Base-by-base conservation (phyloP, 2,329 filamentous ascomycete genomes). In the Neophaeococcomyces aloes region DNA sequence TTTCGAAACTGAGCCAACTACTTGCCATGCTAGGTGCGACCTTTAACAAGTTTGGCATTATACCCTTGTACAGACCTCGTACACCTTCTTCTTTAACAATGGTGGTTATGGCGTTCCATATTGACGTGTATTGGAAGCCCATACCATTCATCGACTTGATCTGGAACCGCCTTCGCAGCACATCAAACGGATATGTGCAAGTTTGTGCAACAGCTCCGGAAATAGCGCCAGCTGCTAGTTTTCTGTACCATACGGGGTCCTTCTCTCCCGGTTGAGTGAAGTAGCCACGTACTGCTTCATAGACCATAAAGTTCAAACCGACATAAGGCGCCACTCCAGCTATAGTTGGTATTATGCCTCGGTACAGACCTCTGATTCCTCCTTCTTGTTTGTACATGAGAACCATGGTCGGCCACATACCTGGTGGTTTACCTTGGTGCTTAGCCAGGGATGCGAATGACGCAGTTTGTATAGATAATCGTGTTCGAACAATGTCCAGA, bases 61-160 rank as follows among this genome's bases (percentile, higher is more conserved):
- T 89, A 44, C 91, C 91, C 64, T 96, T 98, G 72, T 96, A 98
- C 33, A 98, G 67, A 39, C 91, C 91, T 47, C 73, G 73, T 42
- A 89, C 30, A 23, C 91, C 91, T 66, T 98, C 91, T 56, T 94
- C 79, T 36, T 75, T 66, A 43, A 94, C 63, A 56, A 98, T 98
- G 39, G 84, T 78, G 40, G 70, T 76, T 50, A 98, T 69, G 3
- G 91, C 91, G 59, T 94, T 86, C 49, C 78, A 72, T 33, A 98
- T 81, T 5, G 81, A 83, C 57, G 84, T 87, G 69, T 98, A 98
- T 61, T 89, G 79, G 65, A 95, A 96, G 39, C 91, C 91, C 80
- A 98, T 89, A 40, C 91, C 91, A 37, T 84, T 86, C 91, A 98
- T 98, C 42, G 91, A 95, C 66, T 98, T 98, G 68, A 98, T 91